Evolutionary conservation across 257 asterid species (phyloP), one percentile per base, ranked within the genome.

Genomic region (Nyctanthes arbortristis): DNA sequence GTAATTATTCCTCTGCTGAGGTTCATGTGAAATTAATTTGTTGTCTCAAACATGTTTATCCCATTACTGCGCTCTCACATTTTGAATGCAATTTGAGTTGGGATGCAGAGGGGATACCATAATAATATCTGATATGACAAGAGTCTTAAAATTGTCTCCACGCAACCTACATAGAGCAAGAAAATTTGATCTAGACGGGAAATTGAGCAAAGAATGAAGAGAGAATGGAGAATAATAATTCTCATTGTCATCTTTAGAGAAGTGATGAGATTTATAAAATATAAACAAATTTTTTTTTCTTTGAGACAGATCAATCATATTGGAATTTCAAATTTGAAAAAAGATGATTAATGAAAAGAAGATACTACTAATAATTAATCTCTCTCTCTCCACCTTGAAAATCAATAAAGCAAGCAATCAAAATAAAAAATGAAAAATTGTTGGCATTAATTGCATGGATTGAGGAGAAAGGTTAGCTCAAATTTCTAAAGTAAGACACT

Each of bases 401-500:
- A 31, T 43, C 56, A 56, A 36, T 11, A 73, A 78, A 73, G 76
- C 65, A 78, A 73, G 12, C 28, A 65, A 65, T 57, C 10, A 45
- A 12, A 12, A 56, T 25, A n/a, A n/a, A n/a, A n/a, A n/a, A n/a
- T n/a, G n/a, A n/a, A n/a, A n/a, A n/a, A n/a, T n/a, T n/a, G n/a
- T n/a, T n/a, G 61, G 73, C 39, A 28, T 29, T 13, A 29, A 67
- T 72, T 76, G 66, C 79, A 68, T 69, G 30, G 77, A 69, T 73
- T 10, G 63, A 77, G 78, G 82, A 62, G 76, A 80, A 80, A 69
- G 66, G 30, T 25, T 16, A 32, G 24, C 31, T 27, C 56, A 22
- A 66, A 29, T 62, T 60, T 61, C 57, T 36, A 30, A 61, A 60
- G 4, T n/a, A 40, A 61, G 25, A 40, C 32, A 45, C 49, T 70